These are phyloP conservation scores for Rhizophlyctis rosea DNA, from an alignment of 192 early-diverging fungal genomes.

Conservation along the genomic window DNA sequence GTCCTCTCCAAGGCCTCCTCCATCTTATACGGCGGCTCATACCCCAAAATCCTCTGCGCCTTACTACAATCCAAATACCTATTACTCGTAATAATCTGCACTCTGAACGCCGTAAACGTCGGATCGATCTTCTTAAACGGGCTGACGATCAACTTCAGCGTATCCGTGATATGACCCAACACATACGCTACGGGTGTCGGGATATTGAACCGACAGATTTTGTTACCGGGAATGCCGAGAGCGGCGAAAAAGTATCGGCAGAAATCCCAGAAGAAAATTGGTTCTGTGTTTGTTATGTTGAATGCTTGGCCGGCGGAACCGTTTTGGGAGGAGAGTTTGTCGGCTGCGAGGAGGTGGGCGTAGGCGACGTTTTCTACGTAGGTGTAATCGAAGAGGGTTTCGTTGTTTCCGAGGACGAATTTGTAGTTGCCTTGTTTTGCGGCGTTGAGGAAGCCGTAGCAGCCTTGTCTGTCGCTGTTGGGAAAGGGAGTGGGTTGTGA, in stretches of 20 bases:
- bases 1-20: conserved; percentile 53
- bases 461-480: conserved; percentile 37
- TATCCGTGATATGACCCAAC: conserved; percentile 65
- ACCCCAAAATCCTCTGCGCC: conserved; percentile 70
- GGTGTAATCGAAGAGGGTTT: conserved; percentile 82
- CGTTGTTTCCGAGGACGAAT: conserved; percentile 84
- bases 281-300: conserved; percentile 88
- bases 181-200: conserved; percentile 42
- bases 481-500: background rate
- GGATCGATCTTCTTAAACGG: conserved; percentile 64
- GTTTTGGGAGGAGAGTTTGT: conserved; percentile 52
- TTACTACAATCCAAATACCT: conserved; percentile 88
- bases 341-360: conserved; percentile 80
- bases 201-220: conserved; percentile 27
- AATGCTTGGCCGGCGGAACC: conserved; percentile 68
- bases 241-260: conserved; percentile 51
- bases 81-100: conserved; percentile 73
- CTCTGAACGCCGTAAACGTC: conserved; percentile 69
- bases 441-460: conserved; percentile 31
- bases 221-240: conserved; percentile 29
- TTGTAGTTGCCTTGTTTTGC: conserved; percentile 37
- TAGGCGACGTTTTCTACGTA: conserved; percentile 88
- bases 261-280: conserved; percentile 88
- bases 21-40: conserved; percentile 53
- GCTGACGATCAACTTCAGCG: conserved; percentile 57